These are phyloP conservation scores for Selaginella moellendorffii DNA, from an alignment of 75 land plant species.

Conservation along the genomic window DNA sequence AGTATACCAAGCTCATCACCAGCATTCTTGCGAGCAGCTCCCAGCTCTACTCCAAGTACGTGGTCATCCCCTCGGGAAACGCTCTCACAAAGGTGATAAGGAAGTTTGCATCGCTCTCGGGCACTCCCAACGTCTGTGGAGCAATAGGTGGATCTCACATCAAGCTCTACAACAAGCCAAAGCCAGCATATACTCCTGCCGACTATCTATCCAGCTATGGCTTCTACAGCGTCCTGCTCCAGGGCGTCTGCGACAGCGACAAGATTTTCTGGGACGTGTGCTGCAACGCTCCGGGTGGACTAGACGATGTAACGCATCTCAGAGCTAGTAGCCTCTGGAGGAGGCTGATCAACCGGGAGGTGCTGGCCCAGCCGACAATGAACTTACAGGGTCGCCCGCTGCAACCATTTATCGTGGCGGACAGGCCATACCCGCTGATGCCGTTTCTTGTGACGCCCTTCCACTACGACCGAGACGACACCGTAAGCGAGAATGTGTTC, in stretches of 20 bases:
- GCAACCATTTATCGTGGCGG: slow-evolving; percentile 21
- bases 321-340: slow-evolving; percentile 18
- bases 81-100: slow-evolving; percentile 8
- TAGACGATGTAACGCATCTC: slow-evolving; percentile 18
- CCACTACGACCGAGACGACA: slow-evolving; percentile 9
- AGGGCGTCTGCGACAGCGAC: slow-evolving; percentile 28
- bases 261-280: slow-evolving; percentile 32
- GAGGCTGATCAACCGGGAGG: slow-evolving; percentile 12
- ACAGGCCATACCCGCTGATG: slow-evolving; percentile 17
- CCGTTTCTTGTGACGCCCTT: slow-evolving; percentile 26
- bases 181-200: not conserved
- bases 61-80: slow-evolving; percentile 24
- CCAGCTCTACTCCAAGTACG: slow-evolving; percentile 29
- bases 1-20: slow-evolving; percentile 22
- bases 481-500: slow-evolving; percentile 11
- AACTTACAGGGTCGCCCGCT: slow-evolving; percentile 1
- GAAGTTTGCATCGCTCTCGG: slow-evolving; percentile 5
- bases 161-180: slow-evolving; percentile 10
- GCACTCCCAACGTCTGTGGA: slow-evolving; percentile 18
- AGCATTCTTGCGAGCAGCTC: slow-evolving; percentile 11
- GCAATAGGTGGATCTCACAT: slow-evolving; percentile 26
- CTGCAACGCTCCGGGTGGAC: slow-evolving; percentile 16
- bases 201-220: slow-evolving; percentile 3
- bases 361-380: slow-evolving; percentile 14
- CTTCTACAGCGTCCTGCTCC: slow-evolving; percentile 15